These are phyloP conservation scores for Odontarrhena argentea DNA, from an alignment of 345 rosid genomes.

Conservation along the genomic window DNA sequence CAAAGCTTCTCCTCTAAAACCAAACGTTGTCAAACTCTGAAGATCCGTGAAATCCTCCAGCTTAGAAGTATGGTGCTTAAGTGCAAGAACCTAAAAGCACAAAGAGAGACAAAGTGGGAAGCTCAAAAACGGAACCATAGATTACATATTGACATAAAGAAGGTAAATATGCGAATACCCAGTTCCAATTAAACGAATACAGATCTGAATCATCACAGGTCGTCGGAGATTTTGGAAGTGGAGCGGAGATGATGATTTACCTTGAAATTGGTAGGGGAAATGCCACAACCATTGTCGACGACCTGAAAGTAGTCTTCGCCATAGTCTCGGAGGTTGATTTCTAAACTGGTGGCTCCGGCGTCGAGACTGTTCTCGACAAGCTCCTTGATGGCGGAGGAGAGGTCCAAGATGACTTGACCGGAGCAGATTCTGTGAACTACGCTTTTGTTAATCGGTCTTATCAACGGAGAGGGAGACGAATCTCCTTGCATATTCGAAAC, in stretches of 20 bases:
- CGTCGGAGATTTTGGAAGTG: not conserved
- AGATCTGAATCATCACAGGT: not conserved
- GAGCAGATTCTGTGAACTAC: constrained; percentile 82
- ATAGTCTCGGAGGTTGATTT: constrained; percentile 72
- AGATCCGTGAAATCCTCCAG: constrained; percentile 79
- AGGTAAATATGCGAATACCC: not conserved
- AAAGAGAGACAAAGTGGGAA: not conserved
- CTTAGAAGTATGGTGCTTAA: constrained; percentile 95
- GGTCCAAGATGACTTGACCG: constrained; percentile 95
- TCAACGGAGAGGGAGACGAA: constrained; percentile 37
- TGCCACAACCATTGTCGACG: constrained; percentile 90
- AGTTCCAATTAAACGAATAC: not conserved
- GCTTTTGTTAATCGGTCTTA: constrained; percentile 72
- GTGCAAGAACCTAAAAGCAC: constrained; percentile 67
- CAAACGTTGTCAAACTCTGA: constrained; percentile 74
- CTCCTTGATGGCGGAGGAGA: constrained; percentile 93
- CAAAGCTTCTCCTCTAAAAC: constrained; percentile 96
- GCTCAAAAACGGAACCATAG: not conserved
- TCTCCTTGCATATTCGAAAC: constrained; percentile 43
- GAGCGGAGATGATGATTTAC: constrained; percentile 31
- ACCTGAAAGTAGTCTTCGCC: constrained; percentile 91
- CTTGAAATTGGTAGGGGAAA: constrained; percentile 83
- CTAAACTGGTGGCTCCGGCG: constrained; percentile 87
- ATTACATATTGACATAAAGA: no score
- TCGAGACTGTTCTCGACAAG: constrained; percentile 96